Base-by-base conservation (phyloP, 139 green algal species). In the Yamagishiella unicocca region DNA sequence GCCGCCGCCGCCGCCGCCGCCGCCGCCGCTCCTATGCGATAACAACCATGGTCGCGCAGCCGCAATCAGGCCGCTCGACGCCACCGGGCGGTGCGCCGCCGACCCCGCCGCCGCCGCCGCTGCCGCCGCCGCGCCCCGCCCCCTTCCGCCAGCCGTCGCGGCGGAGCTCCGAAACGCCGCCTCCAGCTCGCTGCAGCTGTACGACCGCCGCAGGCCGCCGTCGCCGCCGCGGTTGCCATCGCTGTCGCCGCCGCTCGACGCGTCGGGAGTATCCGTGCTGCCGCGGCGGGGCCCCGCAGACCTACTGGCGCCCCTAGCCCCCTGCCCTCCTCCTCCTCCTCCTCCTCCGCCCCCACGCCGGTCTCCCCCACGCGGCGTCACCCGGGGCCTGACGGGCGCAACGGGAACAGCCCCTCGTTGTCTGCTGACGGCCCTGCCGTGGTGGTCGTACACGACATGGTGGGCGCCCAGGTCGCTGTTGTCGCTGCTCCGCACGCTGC, bases 181-280 rank as follows among this genome's bases (percentile, higher is more conserved):
- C 1, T 66, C 38, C 10, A 84, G 55, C 58, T 84, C 68, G 27
- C 37, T 55, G 67, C 35, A 82, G 50, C 64, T 77, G 53, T 70
- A 42, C 8, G 70, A 82, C 37, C 70, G 73, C 0, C 50, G 53
- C 4, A 73, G 38, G 0, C 37, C 9, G 24, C 33, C 33, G 54
- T 4, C 58, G 22, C 21, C 70, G 35, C 54, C 33, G 45, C 64
- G 77, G 64, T 71, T 43, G 19, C 4, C 33, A 27, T 45, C 61
- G 29, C 10, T 62, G 29, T 40, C 68, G 45, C 22, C 45, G n/a
- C 14, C 67, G 67, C 67, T 29, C 5, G 31, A 64, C 2, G 46
- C 46, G 33, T 21, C 74, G 5, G 74, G 33, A 55, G 46, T 43
- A 10, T 38, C n/a, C 0, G 46, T 31, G 74, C 74, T 42, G 33